Evolutionary conservation across 768 basidiomycete genomes (phyloP).

Genomic region (Trametes sanguinea): DNA sequence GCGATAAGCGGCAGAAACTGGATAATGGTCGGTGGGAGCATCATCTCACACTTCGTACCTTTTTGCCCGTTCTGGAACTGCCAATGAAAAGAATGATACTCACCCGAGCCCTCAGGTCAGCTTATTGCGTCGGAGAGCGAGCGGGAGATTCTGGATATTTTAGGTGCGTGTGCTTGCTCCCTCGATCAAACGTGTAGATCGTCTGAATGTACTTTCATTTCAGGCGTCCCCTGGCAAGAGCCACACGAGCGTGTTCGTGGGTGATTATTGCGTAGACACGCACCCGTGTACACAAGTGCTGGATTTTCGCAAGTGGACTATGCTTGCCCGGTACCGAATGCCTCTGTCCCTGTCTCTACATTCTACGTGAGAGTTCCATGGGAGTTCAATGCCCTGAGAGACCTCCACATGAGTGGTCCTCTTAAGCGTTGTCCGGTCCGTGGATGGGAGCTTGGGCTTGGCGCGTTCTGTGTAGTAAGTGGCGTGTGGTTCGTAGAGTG

Average conservation of each 20-base stretch:
- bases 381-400: too few species aligned
- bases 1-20: slow-evolving; percentile 59
- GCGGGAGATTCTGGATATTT: slow-evolving; percentile 78
- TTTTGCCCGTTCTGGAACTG: neutral
- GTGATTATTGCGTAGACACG: neutral
- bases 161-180: slow-evolving; percentile 43
- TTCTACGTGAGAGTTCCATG: too few species aligned
- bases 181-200: neutral
- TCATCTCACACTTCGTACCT: too few species aligned
- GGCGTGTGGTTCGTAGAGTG: too few species aligned
- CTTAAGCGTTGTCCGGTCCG: too few species aligned
- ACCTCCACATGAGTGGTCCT: too few species aligned
- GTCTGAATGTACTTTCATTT: neutral
- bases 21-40: slow-evolving; percentile 48
- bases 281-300: too few species aligned
- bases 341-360: too few species aligned
- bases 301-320: too few species aligned
- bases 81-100: neutral
- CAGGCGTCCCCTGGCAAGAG: slow-evolving; percentile 78
- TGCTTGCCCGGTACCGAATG: too few species aligned
- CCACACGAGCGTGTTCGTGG: slow-evolving; percentile 65
- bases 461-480: too few species aligned
- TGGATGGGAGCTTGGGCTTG: too few species aligned
- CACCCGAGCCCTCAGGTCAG: slow-evolving; percentile 16
- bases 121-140: slow-evolving; percentile 84